Conservation (phyloP, 2,329 filamentous ascomycete species). For the Pestalotiopsis sp. region DNA sequence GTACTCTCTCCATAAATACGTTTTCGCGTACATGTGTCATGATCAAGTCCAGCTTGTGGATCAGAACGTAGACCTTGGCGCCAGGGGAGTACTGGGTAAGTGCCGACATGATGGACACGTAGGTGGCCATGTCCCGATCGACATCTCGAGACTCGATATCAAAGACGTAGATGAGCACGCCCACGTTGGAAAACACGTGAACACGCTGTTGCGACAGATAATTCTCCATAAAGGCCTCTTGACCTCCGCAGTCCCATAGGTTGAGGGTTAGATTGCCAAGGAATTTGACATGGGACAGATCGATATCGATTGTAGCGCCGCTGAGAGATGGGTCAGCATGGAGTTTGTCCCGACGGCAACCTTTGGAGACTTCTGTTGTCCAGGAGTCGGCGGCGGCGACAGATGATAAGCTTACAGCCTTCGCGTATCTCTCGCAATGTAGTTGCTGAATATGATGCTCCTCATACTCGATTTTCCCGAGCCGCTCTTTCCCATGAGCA, state of each 20-base stretch:
- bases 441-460: constrained; percentile 98
- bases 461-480: constrained; percentile 99
- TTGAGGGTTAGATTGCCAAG: constrained; percentile 97
- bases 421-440: constrained; percentile 93
- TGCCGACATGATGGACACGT: constrained; percentile 86
- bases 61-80: constrained; percentile 89
- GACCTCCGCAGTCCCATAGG: constrained; percentile 97
- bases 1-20: constrained; percentile 83
- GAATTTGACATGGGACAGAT: constrained; percentile 98
- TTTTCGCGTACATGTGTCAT: constrained; percentile 76
- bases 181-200: constrained; percentile 95
- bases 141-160: constrained; percentile 97
- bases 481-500: constrained; percentile 93
- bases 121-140: constrained; percentile 89
- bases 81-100: constrained; percentile 80
- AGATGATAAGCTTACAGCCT: constrained; percentile 58
- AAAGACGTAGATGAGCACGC: constrained; percentile 98
- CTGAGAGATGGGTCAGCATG: constrained; percentile 31
- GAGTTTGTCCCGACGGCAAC: constrained; percentile 3
- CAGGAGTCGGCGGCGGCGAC: background rate
- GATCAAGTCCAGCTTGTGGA: constrained; percentile 99
- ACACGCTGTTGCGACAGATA: constrained; percentile 94
- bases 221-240: constrained; percentile 98
- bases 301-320: constrained; percentile 96
- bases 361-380: background rate